Evolutionary conservation across 129 eudicot genomes (phyloP).

Genomic region (Helianthus annuus): DNA sequence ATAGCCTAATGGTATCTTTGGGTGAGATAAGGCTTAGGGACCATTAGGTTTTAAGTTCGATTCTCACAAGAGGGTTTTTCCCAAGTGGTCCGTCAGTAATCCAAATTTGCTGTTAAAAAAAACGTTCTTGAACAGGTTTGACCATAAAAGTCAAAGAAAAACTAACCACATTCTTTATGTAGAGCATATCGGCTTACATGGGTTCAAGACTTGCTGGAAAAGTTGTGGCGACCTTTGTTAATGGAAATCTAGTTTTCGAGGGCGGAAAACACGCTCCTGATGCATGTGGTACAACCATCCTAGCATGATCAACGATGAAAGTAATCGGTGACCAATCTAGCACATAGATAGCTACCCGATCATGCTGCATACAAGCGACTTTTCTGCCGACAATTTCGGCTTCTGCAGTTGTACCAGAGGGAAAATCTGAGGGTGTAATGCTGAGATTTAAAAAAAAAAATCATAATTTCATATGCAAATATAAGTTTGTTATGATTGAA

Average conservation of each 20-base stretch:
- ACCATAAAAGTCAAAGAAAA: slow-evolving; percentile 6
- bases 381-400: neutral
- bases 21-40: no score
- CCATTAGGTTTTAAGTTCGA: no score
- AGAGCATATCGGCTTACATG: slow-evolving; percentile 94
- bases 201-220: slow-evolving; percentile 80
- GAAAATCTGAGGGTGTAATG: slow-evolving; percentile 17
- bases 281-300: slow-evolving; percentile 78
- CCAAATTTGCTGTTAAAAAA: no score
- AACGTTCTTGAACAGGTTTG: neutral
- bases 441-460: neutral
- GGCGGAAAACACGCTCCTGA: slow-evolving; percentile 71
- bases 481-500: slow-evolving; percentile 14
- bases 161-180: slow-evolving; percentile 16
- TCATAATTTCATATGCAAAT: slow-evolving; percentile 14
- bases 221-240: slow-evolving; percentile 75
- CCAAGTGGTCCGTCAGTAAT: no score
- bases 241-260: slow-evolving; percentile 74
- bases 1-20: no score
- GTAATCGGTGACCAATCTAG: neutral
- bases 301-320: slow-evolving; percentile 46
- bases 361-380: slow-evolving; percentile 4
- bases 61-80: no score
- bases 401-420: slow-evolving; percentile 9
- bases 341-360: neutral